Evolutionary conservation across 495 filamentous ascomycete species (phyloP).

Genomic region (Penicillium ucsense): DNA sequence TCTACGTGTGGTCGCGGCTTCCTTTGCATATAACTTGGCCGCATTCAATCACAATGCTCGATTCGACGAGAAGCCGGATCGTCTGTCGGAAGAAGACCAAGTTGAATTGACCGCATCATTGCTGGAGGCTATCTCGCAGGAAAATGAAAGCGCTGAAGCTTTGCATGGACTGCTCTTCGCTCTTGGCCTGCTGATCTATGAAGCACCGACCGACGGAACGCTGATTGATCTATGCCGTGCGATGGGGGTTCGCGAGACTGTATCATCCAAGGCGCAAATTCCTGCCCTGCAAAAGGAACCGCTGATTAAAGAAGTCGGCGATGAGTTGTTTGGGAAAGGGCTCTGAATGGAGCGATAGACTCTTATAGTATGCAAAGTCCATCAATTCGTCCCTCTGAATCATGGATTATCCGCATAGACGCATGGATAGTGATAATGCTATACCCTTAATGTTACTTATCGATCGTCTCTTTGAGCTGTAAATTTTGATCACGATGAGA

Average conservation of each 20-base stretch:
- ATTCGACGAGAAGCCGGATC: slow-evolving; percentile 45
- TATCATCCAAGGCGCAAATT: slow-evolving; percentile 42
- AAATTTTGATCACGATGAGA: no score
- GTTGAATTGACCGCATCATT: slow-evolving; percentile 70
- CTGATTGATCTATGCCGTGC: slow-evolving; percentile 63
- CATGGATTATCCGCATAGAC: no score
- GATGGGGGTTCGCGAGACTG: slow-evolving; percentile 55
- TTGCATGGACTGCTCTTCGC: slow-evolving; percentile 63
- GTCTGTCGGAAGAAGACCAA: slow-evolving; percentile 56
- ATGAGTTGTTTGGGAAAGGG: slow-evolving; percentile 34
- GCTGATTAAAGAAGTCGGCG: slow-evolving; percentile 50
- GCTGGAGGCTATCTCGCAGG: slow-evolving; percentile 62
- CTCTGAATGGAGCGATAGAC: slow-evolving; percentile 7
- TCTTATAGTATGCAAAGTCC: no score
- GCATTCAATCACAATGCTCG: slow-evolving; percentile 57
- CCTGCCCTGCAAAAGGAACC: slow-evolving; percentile 43
- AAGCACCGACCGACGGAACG: slow-evolving; percentile 55
- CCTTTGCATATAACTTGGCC: slow-evolving; percentile 76
- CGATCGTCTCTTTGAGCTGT: no score
- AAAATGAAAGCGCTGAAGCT: slow-evolving; percentile 59
- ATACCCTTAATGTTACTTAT: no score
- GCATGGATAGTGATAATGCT: no score
- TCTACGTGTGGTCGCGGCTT: slow-evolving; percentile 67
- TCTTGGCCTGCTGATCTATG: slow-evolving; percentile 65
- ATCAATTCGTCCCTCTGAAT: no score